Evolutionary conservation across 305 asterid genomes (phyloP).

Genomic region (Ilex paraguariensis): DNA sequence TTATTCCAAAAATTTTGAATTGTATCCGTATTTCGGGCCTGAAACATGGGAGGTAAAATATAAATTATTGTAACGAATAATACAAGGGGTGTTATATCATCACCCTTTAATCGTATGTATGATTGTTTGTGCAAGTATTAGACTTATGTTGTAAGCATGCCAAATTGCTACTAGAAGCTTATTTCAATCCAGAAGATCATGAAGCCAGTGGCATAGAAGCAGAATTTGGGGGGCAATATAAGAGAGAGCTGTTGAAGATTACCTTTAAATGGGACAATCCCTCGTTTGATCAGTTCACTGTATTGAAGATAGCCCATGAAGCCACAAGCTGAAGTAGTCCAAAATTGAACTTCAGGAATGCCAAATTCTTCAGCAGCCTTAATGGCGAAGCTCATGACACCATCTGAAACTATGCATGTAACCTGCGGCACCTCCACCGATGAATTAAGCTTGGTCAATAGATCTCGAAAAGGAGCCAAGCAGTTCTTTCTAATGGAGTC

Average conservation of each 20-base stretch:
- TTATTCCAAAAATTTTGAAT: no score
- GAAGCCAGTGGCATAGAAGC: not conserved
- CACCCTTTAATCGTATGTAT: no score
- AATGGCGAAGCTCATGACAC: constrained; percentile 26
- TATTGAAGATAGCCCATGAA: constrained; percentile 29
- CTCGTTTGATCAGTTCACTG: constrained; percentile 14
- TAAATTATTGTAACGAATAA: no score
- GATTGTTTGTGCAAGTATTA: no score
- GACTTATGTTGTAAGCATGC: no score
- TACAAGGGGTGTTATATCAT: no score
- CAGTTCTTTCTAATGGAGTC: constrained; percentile 21
- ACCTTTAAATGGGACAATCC: constrained; percentile 17
- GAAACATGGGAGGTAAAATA: no score
- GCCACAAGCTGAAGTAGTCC: constrained; percentile 33
- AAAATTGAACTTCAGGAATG: constrained; percentile 16
- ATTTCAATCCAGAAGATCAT: not conserved
- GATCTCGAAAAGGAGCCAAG: constrained; percentile 19
- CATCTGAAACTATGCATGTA: constrained; percentile 23
- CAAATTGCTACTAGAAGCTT: no score
- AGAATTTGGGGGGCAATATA: not conserved
- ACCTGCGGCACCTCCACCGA: constrained; percentile 18
- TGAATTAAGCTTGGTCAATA: constrained; percentile 23
- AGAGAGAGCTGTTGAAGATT: not conserved
- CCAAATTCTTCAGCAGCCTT: constrained; percentile 28
- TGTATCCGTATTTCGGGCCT: no score